phyloP scores from a whole-genome alignment of 805 yeast genomes.

The Wickerhamiella brachini region DNA sequence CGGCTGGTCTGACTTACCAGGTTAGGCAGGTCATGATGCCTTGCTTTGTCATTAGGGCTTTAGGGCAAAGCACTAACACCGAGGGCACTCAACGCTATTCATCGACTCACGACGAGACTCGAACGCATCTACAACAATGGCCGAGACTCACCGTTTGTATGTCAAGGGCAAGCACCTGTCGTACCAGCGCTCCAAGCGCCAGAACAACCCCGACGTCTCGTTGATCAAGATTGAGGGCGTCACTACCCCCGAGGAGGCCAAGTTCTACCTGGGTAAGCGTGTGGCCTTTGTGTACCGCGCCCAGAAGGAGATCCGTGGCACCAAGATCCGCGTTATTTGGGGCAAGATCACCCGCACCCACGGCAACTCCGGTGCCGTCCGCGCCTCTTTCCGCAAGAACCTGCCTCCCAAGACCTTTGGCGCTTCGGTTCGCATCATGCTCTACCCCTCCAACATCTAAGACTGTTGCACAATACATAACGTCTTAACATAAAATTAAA shows the following conservation, averaged over 20 bases:
- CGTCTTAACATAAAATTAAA: slow-evolving; percentile 3
- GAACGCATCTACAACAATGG: slow-evolving; percentile 11
- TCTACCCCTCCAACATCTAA: slow-evolving; percentile 99
- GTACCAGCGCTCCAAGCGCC: slow-evolving; percentile 98
- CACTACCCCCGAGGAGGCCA: slow-evolving; percentile 79
- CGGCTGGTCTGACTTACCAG: not conserved
- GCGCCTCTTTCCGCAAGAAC: slow-evolving; percentile 98
- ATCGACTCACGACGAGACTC: not conserved
- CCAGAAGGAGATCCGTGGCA: slow-evolving; percentile 93
- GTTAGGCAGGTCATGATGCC: not conserved
- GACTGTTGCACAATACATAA: slow-evolving; percentile 2
- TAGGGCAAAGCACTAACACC: not conserved
- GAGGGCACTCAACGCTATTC: not conserved
- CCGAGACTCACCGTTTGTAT: slow-evolving; percentile 43
- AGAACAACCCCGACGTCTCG: slow-evolving; percentile 96
- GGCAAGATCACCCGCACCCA: slow-evolving; percentile 97
- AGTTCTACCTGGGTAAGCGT: slow-evolving; percentile 99
- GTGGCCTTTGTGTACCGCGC: slow-evolving; percentile 99
- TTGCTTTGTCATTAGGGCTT: not conserved
- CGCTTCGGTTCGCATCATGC: slow-evolving; percentile 98
- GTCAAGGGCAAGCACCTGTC: slow-evolving; percentile 99
- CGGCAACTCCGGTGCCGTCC: slow-evolving; percentile 96
- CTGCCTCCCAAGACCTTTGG: slow-evolving; percentile 99
- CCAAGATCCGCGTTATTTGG: slow-evolving; percentile 99
- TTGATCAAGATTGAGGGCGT: slow-evolving; percentile 97